A percentile compares a stretch with the other conserved stretches of the same genome.
Evolutionary conservation across 257 asterid genomes (phyloP).

Genomic region (Fraxinus americana): DNA sequence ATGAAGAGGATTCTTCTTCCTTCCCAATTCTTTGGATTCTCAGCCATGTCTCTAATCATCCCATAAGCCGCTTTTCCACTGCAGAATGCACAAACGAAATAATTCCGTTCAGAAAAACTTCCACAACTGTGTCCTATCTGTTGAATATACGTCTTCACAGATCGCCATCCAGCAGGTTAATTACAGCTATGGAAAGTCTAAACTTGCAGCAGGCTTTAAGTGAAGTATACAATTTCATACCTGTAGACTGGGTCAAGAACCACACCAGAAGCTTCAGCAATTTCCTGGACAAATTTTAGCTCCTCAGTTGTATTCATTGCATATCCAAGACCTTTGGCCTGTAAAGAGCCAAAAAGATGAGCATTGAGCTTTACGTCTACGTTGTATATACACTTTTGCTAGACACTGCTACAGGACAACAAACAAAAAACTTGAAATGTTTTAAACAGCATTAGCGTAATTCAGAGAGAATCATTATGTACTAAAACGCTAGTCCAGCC

Average conservation of each 20-base stretch:
- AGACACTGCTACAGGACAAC: not conserved
- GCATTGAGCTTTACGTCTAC: not conserved
- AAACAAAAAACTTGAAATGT: not conserved
- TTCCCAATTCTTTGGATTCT: slow-evolving; percentile 81
- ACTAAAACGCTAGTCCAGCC: too few relatives aligned
- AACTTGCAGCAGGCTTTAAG: not conserved
- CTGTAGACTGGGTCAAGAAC: slow-evolving; percentile 97
- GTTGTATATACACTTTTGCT: not conserved
- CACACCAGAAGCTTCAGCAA: slow-evolving; percentile 85
- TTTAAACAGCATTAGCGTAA: too few relatives aligned
- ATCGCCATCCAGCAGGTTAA: not conserved
- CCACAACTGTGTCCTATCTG: not conserved
- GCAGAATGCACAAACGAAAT: slow-evolving; percentile 19
- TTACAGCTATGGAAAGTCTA: not conserved
- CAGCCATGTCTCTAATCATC: slow-evolving; percentile 79
- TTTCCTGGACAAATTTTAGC: slow-evolving; percentile 75
- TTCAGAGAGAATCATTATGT: too few relatives aligned
- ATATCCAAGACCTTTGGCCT: slow-evolving; percentile 99
- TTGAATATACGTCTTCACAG: not conserved
- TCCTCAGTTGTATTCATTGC: slow-evolving; percentile 87
- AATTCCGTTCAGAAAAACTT: not conserved
- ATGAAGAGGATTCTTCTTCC: slow-evolving; percentile 83
- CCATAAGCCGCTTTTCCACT: slow-evolving; percentile 89
- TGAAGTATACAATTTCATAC: slow-evolving; percentile 37
- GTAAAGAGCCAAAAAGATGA: slow-evolving; percentile 26